Base-by-base conservation (phyloP, 768 basidiomycete genomes). In the Tylopilus felleus region DNA sequence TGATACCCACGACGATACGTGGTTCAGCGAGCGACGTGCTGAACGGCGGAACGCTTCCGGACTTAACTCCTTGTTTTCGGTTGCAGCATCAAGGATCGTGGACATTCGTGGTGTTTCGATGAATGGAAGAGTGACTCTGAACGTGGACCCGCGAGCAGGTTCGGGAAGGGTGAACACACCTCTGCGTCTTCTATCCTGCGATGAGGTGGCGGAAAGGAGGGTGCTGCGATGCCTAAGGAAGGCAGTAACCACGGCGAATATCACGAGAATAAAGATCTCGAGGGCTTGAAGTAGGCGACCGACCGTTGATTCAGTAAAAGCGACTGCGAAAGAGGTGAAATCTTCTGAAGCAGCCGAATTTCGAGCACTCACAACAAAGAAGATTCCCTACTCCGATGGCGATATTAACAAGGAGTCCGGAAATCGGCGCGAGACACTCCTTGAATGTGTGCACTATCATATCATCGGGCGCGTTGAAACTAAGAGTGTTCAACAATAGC, bases 271-370 rank as follows among this genome's bases (percentile, higher is more conserved):
- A 62, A 84, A 91, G 22, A 84, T 60, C 61, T 86, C 84, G 31
- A 83, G 68, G 14, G 82, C 84, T 59, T 83, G 79, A 47, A 82
- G 66, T 60, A 90, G 80, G 43, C 85, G 82, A n/a, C 88, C 89
- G 1, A 86, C 70, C 10, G 76, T 74, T 7, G 80, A 80, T 69
- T 90, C 89, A 3, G 88, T 80, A 63, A 90, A 88, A 49, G 74
- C 70, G 65, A 85, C 87, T 89, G 59, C 33, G 21, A 39, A 49
- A 47, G 4, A 35, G 41, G 29, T 66, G 40, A 67, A 56, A 39
- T 40, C 23, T 36, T 35, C 21, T 51, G 42, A 57, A 45, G 14
- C 29, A 42, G 36, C 36, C 44, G 35, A 38, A 13, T 12, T n/a
- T 28, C 12, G 38, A 48, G 36, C 16, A 77, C 87, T 73, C 62